Base-by-base conservation (phyloP, 345 rosid species). In the Reutealis trisperma region DNA sequence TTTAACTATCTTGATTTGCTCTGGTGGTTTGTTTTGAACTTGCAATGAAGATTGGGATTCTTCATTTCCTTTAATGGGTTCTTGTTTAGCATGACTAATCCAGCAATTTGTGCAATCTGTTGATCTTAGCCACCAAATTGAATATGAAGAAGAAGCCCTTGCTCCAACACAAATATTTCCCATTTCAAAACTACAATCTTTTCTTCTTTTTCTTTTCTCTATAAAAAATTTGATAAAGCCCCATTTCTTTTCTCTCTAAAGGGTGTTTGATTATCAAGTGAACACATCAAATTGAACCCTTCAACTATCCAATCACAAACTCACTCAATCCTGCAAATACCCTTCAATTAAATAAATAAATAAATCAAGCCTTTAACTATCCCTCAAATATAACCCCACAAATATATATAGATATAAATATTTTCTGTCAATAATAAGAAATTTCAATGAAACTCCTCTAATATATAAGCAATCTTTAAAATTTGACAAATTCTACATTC, bases 161-260 rank as follows among this genome's bases (percentile, higher is more conserved):
- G 85, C 68, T 59, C 86, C 90, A 62, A 85, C 90, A 80, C 94
- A 88, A 69, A 85, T 89, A 79, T 94, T 92, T 78, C 97, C 98
- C 98, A 94, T 94, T 74, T 78, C 5, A 66, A 42, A 60, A 63
- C 71, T 25, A 59, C 21, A 6, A 25, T 59, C 65, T 67, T 63
- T 37, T 64, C 42, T 65, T 34, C 47, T 54, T 25, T 51, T 64
- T 70, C 7, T 59, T 57, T 57, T 37, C 74, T 58, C 51, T 63
- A 3, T 42, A 19, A 32, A 21, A 18, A 18, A 19, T 67, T 42
- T 51, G 19, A 8, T 37, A 66, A 42, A 59, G 25, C 72, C 67
- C 80, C 57, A 69, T 81, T 44, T 41, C 76, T 67, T 61, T 19
- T 70, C 65, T 67, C 51, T 18, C 44, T 2, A 12, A 70, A 42